Conservation (phyloP, 1,139 yeast genomes). For the Suhomyces chickasaworum region DNA sequence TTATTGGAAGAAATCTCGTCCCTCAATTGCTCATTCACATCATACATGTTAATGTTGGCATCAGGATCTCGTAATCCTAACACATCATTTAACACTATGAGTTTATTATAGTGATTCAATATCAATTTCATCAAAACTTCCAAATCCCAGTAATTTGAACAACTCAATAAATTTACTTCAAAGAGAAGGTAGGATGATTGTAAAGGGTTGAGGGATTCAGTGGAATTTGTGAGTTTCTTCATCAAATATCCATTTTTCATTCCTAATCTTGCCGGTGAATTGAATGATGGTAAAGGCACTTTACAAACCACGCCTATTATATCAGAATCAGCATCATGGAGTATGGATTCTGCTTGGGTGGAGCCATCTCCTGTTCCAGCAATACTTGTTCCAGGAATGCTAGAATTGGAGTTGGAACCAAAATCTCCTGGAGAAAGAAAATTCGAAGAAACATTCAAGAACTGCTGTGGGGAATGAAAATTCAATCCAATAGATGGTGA, state of each 20-base stretch:
- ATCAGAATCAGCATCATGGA: conserved; percentile 56
- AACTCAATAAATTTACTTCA: conserved; percentile 68
- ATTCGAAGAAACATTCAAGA: conserved; percentile 36
- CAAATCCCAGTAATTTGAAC: conserved; percentile 63
- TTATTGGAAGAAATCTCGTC: conserved; percentile 9
- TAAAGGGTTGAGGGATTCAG: conserved; percentile 11
- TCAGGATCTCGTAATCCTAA: conserved; percentile 37
- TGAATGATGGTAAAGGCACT: conserved; percentile 63
- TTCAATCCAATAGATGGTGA: conserved; percentile 36
- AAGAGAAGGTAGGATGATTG: conserved; percentile 33
- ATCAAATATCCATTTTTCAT: conserved; percentile 72
- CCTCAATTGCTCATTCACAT: conserved; percentile 7
- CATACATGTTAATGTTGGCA: conserved; percentile 18
- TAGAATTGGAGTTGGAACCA: conserved; percentile 20
- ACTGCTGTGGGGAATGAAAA: conserved; percentile 45
- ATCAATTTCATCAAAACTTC: conserved; percentile 59
- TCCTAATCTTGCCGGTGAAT: conserved; percentile 71
- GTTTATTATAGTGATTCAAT: conserved; percentile 65
- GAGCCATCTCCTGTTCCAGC: conserved; percentile 8
- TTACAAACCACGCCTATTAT: conserved; percentile 66
- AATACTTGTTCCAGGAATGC: conserved; percentile 23
- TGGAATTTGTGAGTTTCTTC: conserved; percentile 28
- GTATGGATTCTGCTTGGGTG: conserved; percentile 35
- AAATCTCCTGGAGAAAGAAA: conserved; percentile 37
- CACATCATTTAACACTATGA: conserved; percentile 54